Base-by-base conservation (phyloP, 2,329 filamentous ascomycete genomes). In the Alternaria consortialis region DNA sequence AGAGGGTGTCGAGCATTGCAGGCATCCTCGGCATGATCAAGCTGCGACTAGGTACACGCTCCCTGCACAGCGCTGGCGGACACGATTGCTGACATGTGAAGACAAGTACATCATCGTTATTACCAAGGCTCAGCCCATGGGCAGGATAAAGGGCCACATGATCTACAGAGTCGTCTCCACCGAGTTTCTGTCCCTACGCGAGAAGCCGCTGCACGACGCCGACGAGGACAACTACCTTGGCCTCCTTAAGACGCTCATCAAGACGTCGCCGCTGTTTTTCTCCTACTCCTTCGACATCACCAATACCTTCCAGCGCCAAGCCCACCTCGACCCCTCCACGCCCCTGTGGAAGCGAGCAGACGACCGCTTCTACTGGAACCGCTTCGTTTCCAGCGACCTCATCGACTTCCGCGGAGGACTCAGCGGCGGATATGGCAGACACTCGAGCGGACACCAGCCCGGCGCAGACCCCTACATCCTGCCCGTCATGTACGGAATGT, bases 361-460 rank as follows among this genome's bases (percentile, higher is more conserved):
- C 79, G 94, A 98, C 77, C 92, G 95, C 66, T 99, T 99, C 84
- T 99, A 97, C 84, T 99, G 94, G 93, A 99, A 99, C 81, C 90
- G 90, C 66, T 96, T 97, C 79, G 86, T 98, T 50, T 92, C 94
- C 77, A 90, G 91, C 7, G 93, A 97, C 74, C 81, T 99, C 60
- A 97, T 98, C 73, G 89, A 97, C 77, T 97, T 97, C 77, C 89
- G 94, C 63, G 87, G 84, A 32, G 87, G 87, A 3, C 77, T 80
- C 27, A 79, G 80, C 51, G 80, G 80, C 60, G 81, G 82, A 36
- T 81, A 81, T 62, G 82, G 81, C 27, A 82, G 90, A 64, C 86
- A 87, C 56, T 87, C 91, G 55, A 84, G 85, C 25, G 90, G 89
- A 0, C 85, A 90, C 27, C 93, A 97, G 73, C 85, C 90, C 4